Base-by-base conservation (phyloP, 2,329 filamentous ascomycete species). In the Corinectria fuckeliana region DNA sequence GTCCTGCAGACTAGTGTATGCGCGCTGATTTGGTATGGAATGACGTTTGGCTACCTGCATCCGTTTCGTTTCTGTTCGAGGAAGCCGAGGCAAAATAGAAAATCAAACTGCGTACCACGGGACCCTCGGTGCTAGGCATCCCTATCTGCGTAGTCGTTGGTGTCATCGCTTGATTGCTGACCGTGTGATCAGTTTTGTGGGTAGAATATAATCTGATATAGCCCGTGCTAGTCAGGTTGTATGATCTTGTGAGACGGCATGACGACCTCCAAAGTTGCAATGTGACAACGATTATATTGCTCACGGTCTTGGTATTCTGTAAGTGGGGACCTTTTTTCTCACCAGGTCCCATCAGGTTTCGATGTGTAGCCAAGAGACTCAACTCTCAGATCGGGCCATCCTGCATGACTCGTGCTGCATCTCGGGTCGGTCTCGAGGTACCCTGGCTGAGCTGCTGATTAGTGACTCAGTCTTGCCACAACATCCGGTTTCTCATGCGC, bases 231-330 rank as follows among this genome's bases (percentile, higher is more conserved):
- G 52, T 49, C 52, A 50, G 52, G 42, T 56, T 56, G 49, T 16
- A 56, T 56, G 28, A 56, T 56, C 44, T 49, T 14, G 44, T 56
- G 36, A 50, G 52, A 49, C 52, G 14, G 34, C 34, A 56, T 56
- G 44, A 34, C 36, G 26, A 42, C 20, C n/a, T 56, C 14, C 30
- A 20, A 48, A 18, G 23, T 16, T 30, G 49, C 25, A 8, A 49
- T 26, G 44, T 18, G 34, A 41, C 25, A 26, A 56, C 26, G 36
- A 36, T 56, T 49, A 52, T 39, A 57, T 45, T 50, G 20, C 39
- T 51, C 39, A 51, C 23, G 48, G 28, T 28, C 47, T 47, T 51
- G 47, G 20, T 23, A 50, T 28, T 38, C 23, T 26, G 30, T 23
- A 51, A 47, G 47, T 39, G 47, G 39, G 48, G 30, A 38, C 28